These are phyloP conservation scores for Talaromyces funiculosus DNA, from an alignment of 2,329 filamentous ascomycete genomes.

Conservation along the genomic window DNA sequence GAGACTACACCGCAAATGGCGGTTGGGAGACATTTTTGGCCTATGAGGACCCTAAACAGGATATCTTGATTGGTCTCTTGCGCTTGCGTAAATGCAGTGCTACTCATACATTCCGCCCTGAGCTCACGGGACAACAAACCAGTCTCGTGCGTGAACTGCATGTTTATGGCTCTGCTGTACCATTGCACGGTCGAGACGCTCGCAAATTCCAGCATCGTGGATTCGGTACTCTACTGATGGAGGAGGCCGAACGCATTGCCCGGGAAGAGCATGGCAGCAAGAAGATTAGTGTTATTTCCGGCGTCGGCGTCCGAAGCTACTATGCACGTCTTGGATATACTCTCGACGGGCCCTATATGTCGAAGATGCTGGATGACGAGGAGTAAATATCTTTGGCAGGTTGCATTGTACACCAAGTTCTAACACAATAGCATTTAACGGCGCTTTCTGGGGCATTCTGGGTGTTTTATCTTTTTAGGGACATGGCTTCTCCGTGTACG, in stretches of 20 bases:
- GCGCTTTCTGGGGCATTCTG: constrained; percentile 6
- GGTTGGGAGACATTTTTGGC: constrained; percentile 98
- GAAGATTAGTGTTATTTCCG: constrained; percentile 97
- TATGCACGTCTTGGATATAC: constrained; percentile 90
- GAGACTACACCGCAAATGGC: constrained; percentile 91
- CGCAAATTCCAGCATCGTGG: constrained; percentile 98
- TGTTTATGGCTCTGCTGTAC: constrained; percentile 96
- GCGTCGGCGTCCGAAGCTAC: constrained; percentile 91
- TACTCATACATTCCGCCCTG: constrained; percentile 86
- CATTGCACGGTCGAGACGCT: constrained; percentile 88
- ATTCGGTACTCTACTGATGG: constrained; percentile 93
- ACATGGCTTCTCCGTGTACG: background rate
- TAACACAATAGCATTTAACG: constrained; percentile 7
- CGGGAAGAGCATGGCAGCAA: constrained; percentile 86
- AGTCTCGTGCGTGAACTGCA: constrained; percentile 92
- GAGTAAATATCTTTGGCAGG: background rate
- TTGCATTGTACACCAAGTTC: background rate
- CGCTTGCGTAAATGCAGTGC: constrained; percentile 84
- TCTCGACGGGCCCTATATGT: constrained; percentile 82
- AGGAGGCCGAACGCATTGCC: constrained; percentile 93
- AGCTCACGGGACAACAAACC: constrained; percentile 78
- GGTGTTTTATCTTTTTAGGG: background rate
- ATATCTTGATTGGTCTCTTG: constrained; percentile 88
- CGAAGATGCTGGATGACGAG: constrained; percentile 42
- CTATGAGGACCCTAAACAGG: constrained; percentile 97